Base-by-base conservation (phyloP, 331 rosid species). In the Rhamnella rubrinervis region DNA sequence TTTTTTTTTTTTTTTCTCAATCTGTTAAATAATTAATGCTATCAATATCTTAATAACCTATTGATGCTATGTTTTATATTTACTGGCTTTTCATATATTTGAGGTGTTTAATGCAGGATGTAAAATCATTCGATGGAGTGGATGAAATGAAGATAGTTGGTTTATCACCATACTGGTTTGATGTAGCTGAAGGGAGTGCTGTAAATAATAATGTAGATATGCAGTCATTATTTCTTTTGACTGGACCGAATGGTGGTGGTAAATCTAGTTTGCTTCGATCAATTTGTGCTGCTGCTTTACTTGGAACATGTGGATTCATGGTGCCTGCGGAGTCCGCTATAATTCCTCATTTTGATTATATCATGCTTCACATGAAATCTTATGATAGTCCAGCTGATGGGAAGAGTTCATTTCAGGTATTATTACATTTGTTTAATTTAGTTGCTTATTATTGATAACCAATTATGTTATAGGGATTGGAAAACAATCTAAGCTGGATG, bases 161-260 rank as follows among this genome's bases (percentile, higher is more conserved):
- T 59, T 80, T 93, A 68, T 85, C 87, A 19, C 98, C 98, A 7
- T 93, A 93, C 74, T 93, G 98, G 98, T 85, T 91, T 68, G 85
- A 91, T 80, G 76, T 62, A 28, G 85, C 89, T 46, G 95, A 82
- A 81, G 98, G 97, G 55, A 85, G 91, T 59, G 88, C 92, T 55
- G 98, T 90, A 61, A 85, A 81, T 67, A 93, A 93, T 78, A 83
- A 83, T 20, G 92, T 93, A 59, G 95, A 87, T 79, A 91, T 93
- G 97, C 86, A 85, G 31, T 88, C 96, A 23, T 84, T 93, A 52
- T 84, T 87, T 79, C 97, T 93, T 61, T 83, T 93, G 88, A 93
- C 98, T 6, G 97, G 98, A 66, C 98, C 97, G 31, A 93, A 93
- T 84, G 98, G 98, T 39, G 98, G 98, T 63, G 97, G 98, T 65